phyloP scores from a whole-genome alignment of 176 grass and related monocot species.

The Bothriochloa decipiens region DNA sequence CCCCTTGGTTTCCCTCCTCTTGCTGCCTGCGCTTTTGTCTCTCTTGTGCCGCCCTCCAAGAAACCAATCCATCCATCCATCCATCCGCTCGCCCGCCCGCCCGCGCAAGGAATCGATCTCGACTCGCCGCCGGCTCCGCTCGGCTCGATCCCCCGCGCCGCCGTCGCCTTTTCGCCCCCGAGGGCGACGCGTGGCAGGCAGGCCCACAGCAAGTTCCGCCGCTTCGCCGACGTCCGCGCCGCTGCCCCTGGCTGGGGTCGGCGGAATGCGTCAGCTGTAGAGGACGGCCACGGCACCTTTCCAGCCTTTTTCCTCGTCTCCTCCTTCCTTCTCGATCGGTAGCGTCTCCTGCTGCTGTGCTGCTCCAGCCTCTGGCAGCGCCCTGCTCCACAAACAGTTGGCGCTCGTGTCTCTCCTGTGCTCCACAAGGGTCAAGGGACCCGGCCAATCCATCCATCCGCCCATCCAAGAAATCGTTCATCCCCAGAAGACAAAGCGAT shows the following conservation, averaged over 20 bases:
- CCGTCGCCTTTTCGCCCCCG: neutral
- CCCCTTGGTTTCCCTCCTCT: constrained; percentile 22
- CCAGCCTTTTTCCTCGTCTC: neutral
- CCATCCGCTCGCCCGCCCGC: neutral
- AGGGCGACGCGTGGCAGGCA: neutral
- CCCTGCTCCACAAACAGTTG: constrained; percentile 16
- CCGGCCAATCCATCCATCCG: neutral
- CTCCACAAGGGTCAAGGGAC: neutral
- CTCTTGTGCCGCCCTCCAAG: constrained; percentile 12
- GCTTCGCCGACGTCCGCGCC: neutral
- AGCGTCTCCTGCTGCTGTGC: neutral
- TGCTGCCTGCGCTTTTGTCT: constrained; percentile 23
- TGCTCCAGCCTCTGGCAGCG: neutral
- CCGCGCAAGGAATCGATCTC: neutral
- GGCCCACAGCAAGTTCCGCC: neutral
- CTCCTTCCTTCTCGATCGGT: neutral
- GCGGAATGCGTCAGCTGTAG: constrained; percentile 14
- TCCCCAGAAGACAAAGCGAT: constrained; percentile 26
- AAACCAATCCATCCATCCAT: constrained; percentile 18
- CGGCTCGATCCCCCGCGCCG: neutral
- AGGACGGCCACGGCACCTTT: neutral
- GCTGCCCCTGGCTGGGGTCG: neutral
- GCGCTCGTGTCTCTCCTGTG: constrained; percentile 32
- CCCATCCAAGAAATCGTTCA: constrained; percentile 29
- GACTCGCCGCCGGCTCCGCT: neutral